Evolutionary conservation across 495 filamentous ascomycete species (phyloP).

Genomic region (Bacidia rubella): DNA sequence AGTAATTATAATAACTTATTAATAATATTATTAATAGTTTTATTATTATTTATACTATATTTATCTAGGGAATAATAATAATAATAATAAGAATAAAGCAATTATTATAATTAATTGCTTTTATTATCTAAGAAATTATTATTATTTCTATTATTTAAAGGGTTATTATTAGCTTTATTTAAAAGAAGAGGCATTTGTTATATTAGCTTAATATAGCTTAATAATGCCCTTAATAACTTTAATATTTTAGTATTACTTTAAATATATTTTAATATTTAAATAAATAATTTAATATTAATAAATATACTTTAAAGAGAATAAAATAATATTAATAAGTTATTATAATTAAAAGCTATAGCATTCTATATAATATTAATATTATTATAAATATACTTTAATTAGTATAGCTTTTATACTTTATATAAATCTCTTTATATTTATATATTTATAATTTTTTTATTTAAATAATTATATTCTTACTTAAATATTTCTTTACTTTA

Average conservation of each 20-base stretch:
- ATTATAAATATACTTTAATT: conserved; percentile 2
- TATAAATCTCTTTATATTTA: neutral
- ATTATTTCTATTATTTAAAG: no score
- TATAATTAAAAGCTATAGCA: conserved; percentile 6
- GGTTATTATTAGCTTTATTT: no score
- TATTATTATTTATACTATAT: neutral
- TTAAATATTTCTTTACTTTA: conserved; percentile 6
- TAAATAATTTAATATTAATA: conserved; percentile 5
- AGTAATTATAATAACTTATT: neutral
- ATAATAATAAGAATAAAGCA: neutral
- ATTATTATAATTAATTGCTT: conserved; percentile 5
- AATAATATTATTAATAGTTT: neutral
- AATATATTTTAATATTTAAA: conserved; percentile 2
- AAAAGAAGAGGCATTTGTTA: no score
- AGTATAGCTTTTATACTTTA: conserved; percentile 8
- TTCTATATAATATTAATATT: neutral
- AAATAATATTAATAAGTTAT: conserved; percentile 1
- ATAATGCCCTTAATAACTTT: conserved; percentile 6
- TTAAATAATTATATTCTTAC: conserved; percentile 7
- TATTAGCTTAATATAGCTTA: no score
- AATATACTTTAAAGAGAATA: conserved; percentile 6
- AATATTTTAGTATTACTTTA: conserved; percentile 1
- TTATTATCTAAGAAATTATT: conserved; percentile 7
- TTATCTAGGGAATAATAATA: neutral
- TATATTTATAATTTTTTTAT: conserved; percentile 5